Base-by-base conservation (phyloP, 2,329 filamentous ascomycete genomes). In the Clonostachys rhizophaga region DNA sequence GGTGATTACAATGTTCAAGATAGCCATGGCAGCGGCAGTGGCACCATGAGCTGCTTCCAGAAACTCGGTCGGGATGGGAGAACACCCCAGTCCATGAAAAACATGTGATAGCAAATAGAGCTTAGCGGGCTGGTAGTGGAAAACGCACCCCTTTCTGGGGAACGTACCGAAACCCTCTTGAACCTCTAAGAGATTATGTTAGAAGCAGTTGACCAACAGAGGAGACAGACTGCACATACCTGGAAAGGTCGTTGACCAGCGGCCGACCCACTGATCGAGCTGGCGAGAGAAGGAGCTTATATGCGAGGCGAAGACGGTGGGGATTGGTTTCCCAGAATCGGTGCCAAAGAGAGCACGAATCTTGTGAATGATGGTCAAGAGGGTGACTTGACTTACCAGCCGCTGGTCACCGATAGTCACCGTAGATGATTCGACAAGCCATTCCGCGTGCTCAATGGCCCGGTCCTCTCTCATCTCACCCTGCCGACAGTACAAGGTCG, bases 401-500 rank as follows among this genome's bases (percentile, higher is more conserved):
- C 80, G 68, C 46, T 76, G 73, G 49, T 84, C 81, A 4, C 76
- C 72, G 1, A 76, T 70, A 0, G 71, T 78, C 4, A 76, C 70
- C 17, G 73, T 66, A 0, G 76, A 68, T 0, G 71, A 69, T 37
- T 73, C 68, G 16, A 81, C 60, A 40, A 83, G 78, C 2, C 69
- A 65, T 45, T 83, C 76, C 64, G 78, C 78, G 6, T 79, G 78
- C 44, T 77, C 72, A 40, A 83, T 77, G 0, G 76, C 73, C 13
- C 69, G 62, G 47, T 84, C 78, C 44, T 83, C 79, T 33, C 76
- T 74, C 1, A 82, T 76, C 8, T 81, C 74, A 0, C 78, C 75
- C 2, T 77, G 76, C 4, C 81, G 69, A 3, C 78, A 78, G 47
- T 84, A 83, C 0, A 82, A 64, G 18, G 81, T 83, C 16, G 78